Evolutionary conservation across 1,139 yeast genomes (phyloP), one percentile per base, ranked within the genome.

Genomic region (Sugiyamaella neomexicana): DNA sequence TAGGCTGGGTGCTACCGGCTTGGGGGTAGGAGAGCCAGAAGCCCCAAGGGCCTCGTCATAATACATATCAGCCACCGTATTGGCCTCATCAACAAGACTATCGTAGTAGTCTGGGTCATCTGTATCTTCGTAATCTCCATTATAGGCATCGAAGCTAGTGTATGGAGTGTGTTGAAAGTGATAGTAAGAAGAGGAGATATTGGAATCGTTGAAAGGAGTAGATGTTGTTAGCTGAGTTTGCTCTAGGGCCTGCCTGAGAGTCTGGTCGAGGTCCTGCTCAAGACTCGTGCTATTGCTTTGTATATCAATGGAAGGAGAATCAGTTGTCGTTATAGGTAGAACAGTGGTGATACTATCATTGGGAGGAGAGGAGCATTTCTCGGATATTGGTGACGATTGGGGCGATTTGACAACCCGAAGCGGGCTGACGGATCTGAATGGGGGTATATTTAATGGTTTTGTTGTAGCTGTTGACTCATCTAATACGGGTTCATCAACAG

Each of bases 41-140:
- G 49, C 49, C 1, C 47, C 42, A 5, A 36, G 32, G 8, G 50
- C 50, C 10, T 55, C 61, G 44, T 61, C 59, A 36, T 64, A 58
- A 36, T 56, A 56, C 29, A 55, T 64, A 38, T 54, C 60, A 1
- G 67, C 61, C 1, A 66, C 58, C 7, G 62, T 59, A 46, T 67
- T 67, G 29, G 61, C 69, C 46, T 67, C 71, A 37, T 66, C 68
- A 10, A 67, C 50, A 20, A 67, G 52, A 25, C 52, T 58, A 41
- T 63, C 65, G 55, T 60, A 60, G 40, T 46, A 46, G 37, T 36
- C 42, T 5, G 40, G 36, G 15, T 47, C 55, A 36, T 59, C 65
- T 23, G 55, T 58, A 13, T 54, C 55, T 15, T 50, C 60, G 45
- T 57, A 54, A 40, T 44, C 50, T 16, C 52, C 58, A 52, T 25